A percentile compares a stretch with the other conserved stretches of the same genome.
phyloP scores from a whole-genome alignment of 768 basidiomycete genomes.

The Mycena kentingensis region DNA sequence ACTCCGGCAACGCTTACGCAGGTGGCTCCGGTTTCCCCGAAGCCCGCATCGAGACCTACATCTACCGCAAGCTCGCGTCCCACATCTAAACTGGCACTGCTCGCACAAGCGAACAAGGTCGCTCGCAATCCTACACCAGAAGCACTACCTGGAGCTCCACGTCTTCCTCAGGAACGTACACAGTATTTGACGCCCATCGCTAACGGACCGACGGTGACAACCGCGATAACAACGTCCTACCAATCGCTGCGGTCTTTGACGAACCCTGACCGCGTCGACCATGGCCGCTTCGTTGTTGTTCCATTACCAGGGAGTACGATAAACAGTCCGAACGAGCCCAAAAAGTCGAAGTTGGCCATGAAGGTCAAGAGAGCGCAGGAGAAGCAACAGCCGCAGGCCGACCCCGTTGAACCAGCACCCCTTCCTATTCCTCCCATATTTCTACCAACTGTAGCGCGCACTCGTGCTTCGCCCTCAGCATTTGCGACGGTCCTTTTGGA shows the following conservation, averaged over 20 bases:
- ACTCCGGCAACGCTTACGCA: conserved; percentile 28
- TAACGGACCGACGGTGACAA: conserved; percentile 82
- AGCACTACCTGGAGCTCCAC: conserved; percentile 28
- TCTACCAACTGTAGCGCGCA: conserved; percentile 48
- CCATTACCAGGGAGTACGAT: conserved; percentile 35
- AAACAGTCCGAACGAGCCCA: conserved; percentile 35
- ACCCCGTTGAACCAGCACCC: conserved; percentile 43
- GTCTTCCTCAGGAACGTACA: conserved; percentile 53
- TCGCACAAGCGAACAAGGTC: conserved; percentile 65
- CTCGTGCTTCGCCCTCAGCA: conserved; percentile 76
- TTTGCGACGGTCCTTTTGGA: conserved; percentile 73
- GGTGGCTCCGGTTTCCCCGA: conserved; percentile 27
- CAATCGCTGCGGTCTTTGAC: conserved; percentile 70
- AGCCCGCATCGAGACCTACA: conserved; percentile 23
- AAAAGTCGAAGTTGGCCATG: conserved; percentile 73
- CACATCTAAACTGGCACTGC: conserved; percentile 73
- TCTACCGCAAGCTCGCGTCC: conserved; percentile 35
- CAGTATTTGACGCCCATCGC: conserved; percentile 78
- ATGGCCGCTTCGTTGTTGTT: conserved; percentile 46
- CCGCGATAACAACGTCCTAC: conserved; percentile 81
- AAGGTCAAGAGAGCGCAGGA: conserved; percentile 66
- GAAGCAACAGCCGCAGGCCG: conserved; percentile 37
- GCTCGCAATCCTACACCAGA: conserved; percentile 48
- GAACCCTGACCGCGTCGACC: conserved; percentile 45
- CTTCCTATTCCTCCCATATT: conserved; percentile 58